phyloP scores from a whole-genome alignment of 345 rosid genomes.

The Nasturtium officinale region DNA sequence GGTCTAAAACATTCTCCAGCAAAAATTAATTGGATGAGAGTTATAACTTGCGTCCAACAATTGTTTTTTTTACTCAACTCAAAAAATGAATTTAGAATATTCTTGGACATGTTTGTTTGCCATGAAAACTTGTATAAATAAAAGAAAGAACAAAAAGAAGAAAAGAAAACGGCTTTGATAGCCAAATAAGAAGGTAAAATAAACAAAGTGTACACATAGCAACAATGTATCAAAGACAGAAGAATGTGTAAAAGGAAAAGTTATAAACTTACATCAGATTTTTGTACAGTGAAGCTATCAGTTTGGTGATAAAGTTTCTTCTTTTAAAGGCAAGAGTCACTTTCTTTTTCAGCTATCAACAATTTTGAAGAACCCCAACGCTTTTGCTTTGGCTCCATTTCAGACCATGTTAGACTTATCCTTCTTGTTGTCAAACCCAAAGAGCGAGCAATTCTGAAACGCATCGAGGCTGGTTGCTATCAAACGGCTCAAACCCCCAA shows the following conservation, averaged over 20 bases:
- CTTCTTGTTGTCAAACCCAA: slow-evolving; percentile 69
- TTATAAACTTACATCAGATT: slow-evolving; percentile 35
- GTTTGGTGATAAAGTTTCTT: slow-evolving; percentile 23
- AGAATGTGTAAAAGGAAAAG: slow-evolving; percentile 19
- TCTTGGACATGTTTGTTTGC: not conserved
- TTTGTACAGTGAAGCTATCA: slow-evolving; percentile 43
- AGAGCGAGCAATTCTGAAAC: slow-evolving; percentile 78
- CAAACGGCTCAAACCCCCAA: slow-evolving; percentile 80
- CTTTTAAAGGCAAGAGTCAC: slow-evolving; percentile 29
- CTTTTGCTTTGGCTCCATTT: slow-evolving; percentile 47
- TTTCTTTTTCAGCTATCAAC: slow-evolving; percentile 37
- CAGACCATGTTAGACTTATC: slow-evolving; percentile 62
- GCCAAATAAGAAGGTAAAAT: slow-evolving; percentile 25
- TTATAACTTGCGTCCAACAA: not conserved
- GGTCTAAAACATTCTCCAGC: not conserved
- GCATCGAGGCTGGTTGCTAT: slow-evolving; percentile 95
- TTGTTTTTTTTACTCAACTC: not conserved
- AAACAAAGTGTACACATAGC: slow-evolving; percentile 35
- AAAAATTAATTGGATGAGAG: not conserved
- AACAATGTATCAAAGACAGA: slow-evolving; percentile 33
- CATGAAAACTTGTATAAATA: slow-evolving; percentile 17
- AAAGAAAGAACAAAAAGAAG: not conserved
- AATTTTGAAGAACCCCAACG: slow-evolving; percentile 26
- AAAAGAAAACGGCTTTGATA: slow-evolving; percentile 12
- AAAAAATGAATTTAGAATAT: not conserved